These are phyloP conservation scores for Eucalyptus tenuipes DNA, from an alignment of 345 rosid species.

Conservation along the genomic window DNA sequence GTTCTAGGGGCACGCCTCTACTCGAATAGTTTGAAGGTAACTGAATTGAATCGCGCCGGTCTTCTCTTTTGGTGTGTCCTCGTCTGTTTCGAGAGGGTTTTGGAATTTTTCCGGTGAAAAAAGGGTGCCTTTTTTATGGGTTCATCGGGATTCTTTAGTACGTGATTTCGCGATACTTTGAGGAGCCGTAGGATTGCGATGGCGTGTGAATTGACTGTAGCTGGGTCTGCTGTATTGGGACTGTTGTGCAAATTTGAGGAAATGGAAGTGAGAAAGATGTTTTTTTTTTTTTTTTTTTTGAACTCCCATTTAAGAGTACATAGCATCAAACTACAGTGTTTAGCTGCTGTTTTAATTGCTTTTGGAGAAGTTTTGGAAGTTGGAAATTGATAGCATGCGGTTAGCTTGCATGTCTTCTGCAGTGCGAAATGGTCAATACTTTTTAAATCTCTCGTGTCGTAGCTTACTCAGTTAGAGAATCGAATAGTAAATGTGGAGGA, in stretches of 20 bases:
- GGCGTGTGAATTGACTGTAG: not conserved
- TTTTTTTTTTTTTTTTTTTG: too few species aligned
- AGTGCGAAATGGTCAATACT: not conserved
- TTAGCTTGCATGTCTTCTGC: not conserved
- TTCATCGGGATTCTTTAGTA: not conserved
- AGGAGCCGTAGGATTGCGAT: not conserved
- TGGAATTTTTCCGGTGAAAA: not conserved
- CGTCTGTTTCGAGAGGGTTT: not conserved
- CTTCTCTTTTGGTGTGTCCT: not conserved
- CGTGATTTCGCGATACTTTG: not conserved
- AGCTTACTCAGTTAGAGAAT: not conserved
- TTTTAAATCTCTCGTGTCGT: not conserved
- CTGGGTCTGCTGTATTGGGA: not conserved
- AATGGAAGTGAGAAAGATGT: not conserved
- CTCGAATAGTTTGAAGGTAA: slow-evolving; percentile 46
- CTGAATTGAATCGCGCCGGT: not conserved
- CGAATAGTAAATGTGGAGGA: not conserved
- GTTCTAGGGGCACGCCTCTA: slow-evolving; percentile 66
- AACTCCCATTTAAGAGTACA: not conserved
- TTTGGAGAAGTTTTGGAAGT: not conserved
- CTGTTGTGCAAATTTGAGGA: not conserved
- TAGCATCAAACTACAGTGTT: not conserved
- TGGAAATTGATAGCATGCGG: not conserved
- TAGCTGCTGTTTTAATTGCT: not conserved
- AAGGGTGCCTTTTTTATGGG: not conserved